Evolutionary conservation across 1,284 basidiomycete genomes (phyloP).

Genomic region (Bjerkandera adusta): DNA sequence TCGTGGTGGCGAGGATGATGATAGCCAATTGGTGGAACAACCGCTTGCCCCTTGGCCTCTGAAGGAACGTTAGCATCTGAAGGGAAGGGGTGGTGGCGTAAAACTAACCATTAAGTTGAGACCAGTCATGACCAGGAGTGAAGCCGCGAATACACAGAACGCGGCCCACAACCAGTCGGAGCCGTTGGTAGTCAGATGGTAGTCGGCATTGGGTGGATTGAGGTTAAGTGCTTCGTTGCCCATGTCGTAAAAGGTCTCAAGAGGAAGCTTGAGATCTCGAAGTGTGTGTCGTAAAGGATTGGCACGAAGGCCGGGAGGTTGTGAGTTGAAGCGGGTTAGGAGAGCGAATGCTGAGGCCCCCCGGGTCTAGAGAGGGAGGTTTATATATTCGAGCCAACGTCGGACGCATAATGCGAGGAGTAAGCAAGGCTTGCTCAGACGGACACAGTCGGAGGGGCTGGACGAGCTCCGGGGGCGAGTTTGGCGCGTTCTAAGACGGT

Average conservation of each 20-base stretch:
- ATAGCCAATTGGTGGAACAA: conserved; percentile 48
- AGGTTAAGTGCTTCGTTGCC: conserved; percentile 24
- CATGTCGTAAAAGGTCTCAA: conserved; percentile 11
- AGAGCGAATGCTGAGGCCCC: conserved; percentile 5
- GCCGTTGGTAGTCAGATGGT: conserved; percentile 34
- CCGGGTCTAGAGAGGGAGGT: background rate
- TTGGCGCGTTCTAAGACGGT: background rate
- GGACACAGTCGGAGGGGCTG: background rate
- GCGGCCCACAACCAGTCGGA: conserved; percentile 53
- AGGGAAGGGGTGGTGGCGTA: background rate
- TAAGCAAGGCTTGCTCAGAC: background rate
- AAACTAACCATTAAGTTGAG: conserved; percentile 32
- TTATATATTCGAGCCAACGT: conserved; percentile 4
- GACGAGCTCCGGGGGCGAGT: background rate
- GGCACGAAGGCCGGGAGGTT: conserved; percentile 6
- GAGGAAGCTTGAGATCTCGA: conserved; percentile 3
- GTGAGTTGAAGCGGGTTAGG: conserved; percentile 14
- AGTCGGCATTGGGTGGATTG: conserved; percentile 33
- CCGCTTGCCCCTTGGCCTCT: conserved; percentile 40
- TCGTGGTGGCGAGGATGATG: conserved; percentile 42
- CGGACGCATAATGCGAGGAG: background rate
- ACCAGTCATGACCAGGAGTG: conserved; percentile 32
- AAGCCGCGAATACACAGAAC: conserved; percentile 41
- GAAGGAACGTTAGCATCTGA: background rate
- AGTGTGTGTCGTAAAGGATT: conserved; percentile 3